These are phyloP conservation scores for Hymenoscyphus scutula DNA, from an alignment of 2,329 filamentous ascomycete species.

Conservation along the genomic window DNA sequence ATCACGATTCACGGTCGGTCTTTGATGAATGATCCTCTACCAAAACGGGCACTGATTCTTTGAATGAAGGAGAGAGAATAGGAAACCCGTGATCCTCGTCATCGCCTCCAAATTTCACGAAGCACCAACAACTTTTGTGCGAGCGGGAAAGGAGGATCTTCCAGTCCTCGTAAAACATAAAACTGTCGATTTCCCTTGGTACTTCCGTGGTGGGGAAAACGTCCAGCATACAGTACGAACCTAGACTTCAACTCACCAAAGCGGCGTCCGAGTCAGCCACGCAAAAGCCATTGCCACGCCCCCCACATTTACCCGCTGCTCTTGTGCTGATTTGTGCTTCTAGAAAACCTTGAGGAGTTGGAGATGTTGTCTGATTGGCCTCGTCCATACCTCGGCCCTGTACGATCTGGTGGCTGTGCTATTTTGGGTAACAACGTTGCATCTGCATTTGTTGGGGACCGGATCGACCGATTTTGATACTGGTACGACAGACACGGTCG, in stretches of 20 bases:
- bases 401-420: slow-evolving; percentile 1
- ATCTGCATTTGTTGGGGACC: not conserved
- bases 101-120: not conserved
- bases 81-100: not conserved
- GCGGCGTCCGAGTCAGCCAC: not conserved
- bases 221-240: too few species aligned
- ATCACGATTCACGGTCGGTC: not conserved
- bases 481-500: too few species aligned
- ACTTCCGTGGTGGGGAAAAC: not conserved
- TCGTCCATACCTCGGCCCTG: not conserved
- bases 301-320: not conserved
- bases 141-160: not conserved
- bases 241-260: too few species aligned
- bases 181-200: too few species aligned
- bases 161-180: too few species aligned
- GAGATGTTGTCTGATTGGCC: not conserved
- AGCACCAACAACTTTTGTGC: not conserved
- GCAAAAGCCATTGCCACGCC: not conserved
- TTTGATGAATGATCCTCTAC: not conserved
- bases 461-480: too few species aligned
- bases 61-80: not conserved
- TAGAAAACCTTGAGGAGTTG: not conserved
- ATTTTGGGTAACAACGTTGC: slow-evolving; percentile 5
- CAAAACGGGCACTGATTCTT: not conserved
- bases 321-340: not conserved